Percentiles rank a stretch among this genome's conserved stretches.
These are phyloP conservation scores for Lactarius deliciosus DNA, from an alignment of 768 basidiomycete species.

Conservation along the genomic window DNA sequence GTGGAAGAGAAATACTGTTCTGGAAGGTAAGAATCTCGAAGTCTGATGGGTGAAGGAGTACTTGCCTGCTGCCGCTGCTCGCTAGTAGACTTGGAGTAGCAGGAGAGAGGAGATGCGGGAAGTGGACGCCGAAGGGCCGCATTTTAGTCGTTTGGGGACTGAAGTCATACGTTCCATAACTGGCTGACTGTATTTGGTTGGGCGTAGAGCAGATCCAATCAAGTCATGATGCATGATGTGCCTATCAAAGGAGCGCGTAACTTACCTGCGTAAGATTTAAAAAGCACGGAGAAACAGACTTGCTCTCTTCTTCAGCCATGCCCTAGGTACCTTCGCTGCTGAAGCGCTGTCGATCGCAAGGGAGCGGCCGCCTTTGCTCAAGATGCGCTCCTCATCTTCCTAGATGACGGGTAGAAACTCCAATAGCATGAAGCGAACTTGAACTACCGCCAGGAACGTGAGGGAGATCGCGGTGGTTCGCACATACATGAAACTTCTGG, in stretches of 20 bases:
- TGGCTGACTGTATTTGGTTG: conserved; percentile 17
- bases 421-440: neutral
- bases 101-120: neutral
- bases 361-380: neutral
- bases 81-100: neutral
- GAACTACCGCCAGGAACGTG: conserved; percentile 1
- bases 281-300: conserved; percentile 6
- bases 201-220: neutral
- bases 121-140: neutral
- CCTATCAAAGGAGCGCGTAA: neutral
- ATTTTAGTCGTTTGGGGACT: conserved; percentile 25
- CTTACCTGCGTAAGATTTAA: conserved; percentile 12
- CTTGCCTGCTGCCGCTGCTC: conserved; percentile 20
- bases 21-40: neutral
- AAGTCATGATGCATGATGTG: neutral
- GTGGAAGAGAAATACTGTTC: conserved; percentile 8
- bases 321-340: neutral
- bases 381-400: neutral
- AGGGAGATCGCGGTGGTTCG: conserved; percentile 15
- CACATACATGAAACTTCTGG: conserved; percentile 12
- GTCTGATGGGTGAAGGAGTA: neutral
- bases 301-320: neutral
- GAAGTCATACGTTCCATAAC: conserved; percentile 24
- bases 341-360: neutral
- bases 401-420: neutral